phyloP scores from a whole-genome alignment of 2,329 filamentous ascomycete species.

The Epichloe amarillans region DNA sequence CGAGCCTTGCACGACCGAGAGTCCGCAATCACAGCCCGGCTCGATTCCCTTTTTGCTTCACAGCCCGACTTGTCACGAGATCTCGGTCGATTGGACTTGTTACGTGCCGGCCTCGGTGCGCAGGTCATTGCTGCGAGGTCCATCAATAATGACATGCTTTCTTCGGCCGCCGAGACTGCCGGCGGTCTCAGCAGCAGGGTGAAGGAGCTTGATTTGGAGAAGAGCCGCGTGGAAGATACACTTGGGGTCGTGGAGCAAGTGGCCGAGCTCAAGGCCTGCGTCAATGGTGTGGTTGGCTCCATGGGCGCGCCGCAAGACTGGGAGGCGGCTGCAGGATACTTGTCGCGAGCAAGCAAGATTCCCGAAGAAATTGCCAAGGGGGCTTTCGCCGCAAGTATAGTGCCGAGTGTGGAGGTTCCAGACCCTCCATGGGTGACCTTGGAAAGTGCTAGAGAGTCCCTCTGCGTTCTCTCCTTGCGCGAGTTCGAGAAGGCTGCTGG shows the following conservation, averaged over 20 bases:
- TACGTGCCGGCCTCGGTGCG: conserved; percentile 76
- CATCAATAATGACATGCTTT: conserved; percentile 84
- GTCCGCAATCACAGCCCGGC: conserved; percentile 55
- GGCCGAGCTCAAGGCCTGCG: conserved; percentile 89
- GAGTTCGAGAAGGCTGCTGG: conserved; percentile 89
- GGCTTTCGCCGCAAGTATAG: conserved; percentile 79
- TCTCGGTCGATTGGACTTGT: conserved; percentile 72
- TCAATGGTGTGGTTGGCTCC: conserved; percentile 83
- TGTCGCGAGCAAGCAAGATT: conserved; percentile 70
- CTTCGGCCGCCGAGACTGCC: conserved; percentile 73
- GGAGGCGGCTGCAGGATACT: conserved; percentile 88
- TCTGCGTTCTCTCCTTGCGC: conserved; percentile 80
- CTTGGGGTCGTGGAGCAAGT: conserved; percentile 90
- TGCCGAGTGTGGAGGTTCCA: conserved; percentile 89
- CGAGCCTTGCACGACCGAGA: conserved; percentile 65
- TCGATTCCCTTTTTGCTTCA: conserved; percentile 65
- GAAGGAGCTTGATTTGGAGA: conserved; percentile 77
- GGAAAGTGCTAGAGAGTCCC: conserved; percentile 72
- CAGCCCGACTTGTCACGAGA: conserved; percentile 81
- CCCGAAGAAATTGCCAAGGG: conserved; percentile 70
- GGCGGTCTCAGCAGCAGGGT: conserved; percentile 77
- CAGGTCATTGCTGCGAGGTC: conserved; percentile 73
- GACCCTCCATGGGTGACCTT: conserved; percentile 81
- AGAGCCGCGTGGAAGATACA: conserved; percentile 80
- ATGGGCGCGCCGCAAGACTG: conserved; percentile 98